Evolutionary conservation across 2,329 filamentous ascomycete species (phyloP).

Genomic region (Aspergillus hiratsukae): DNA sequence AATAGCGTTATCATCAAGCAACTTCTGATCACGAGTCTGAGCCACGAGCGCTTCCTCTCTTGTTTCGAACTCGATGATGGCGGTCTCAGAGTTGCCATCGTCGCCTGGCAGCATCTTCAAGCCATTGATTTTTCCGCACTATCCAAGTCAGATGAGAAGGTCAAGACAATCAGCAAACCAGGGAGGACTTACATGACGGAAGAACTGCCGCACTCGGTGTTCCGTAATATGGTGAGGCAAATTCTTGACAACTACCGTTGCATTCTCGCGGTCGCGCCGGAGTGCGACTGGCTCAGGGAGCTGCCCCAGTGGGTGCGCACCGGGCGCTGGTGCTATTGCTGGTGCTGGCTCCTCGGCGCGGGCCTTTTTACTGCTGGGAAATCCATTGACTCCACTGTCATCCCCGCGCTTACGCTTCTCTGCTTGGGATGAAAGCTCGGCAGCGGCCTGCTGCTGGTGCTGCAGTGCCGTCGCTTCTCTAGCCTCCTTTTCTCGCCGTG

Average conservation of each 20-base stretch:
- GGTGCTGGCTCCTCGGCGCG: slow-evolving; percentile 44
- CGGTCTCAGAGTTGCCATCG: slow-evolving; percentile 59
- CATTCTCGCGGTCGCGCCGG: slow-evolving; percentile 86
- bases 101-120: slow-evolving; percentile 64
- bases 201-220: slow-evolving; percentile 78
- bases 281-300: slow-evolving; percentile 34
- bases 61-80: slow-evolving; percentile 79
- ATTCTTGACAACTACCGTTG: slow-evolving; percentile 75
- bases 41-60: slow-evolving; percentile 78
- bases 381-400: slow-evolving; percentile 49
- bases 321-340: too few species aligned
- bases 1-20: slow-evolving; percentile 68
- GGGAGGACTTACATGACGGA: slow-evolving; percentile 59
- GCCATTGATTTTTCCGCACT: slow-evolving; percentile 75
- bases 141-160: slow-evolving; percentile 7
- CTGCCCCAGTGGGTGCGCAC: slow-evolving; percentile 22
- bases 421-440: slow-evolving; percentile 22
- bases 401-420: slow-evolving; percentile 69
- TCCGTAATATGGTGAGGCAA: slow-evolving; percentile 67
- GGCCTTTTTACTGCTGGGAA: slow-evolving; percentile 64
- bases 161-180: background rate
- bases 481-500: slow-evolving; percentile 63
- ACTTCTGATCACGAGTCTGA: slow-evolving; percentile 74
- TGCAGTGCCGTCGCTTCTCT: slow-evolving; percentile 48
- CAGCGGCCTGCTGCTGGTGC: slow-evolving; percentile 20